Conservation (phyloP, 331 rosid genomes). For the Prunus yedoensis region DNA sequence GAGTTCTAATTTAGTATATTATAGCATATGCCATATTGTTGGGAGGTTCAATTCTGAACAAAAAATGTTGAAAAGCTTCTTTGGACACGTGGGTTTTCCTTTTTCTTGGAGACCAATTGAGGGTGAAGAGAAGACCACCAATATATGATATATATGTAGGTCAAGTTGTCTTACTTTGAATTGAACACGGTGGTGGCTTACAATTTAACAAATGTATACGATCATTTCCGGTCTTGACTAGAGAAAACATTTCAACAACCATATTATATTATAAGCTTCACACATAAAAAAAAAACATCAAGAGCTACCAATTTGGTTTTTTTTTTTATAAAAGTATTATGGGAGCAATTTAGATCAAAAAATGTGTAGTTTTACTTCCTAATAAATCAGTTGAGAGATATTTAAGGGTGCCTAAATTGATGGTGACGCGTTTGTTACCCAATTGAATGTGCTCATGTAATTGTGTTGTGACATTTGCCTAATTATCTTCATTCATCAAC, state of each 20-base stretch:
- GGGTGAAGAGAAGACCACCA: background rate
- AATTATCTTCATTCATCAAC: background rate
- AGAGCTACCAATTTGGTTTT: background rate
- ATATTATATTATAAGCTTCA: background rate
- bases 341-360: too few relatives aligned
- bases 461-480: background rate
- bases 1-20: too few relatives aligned
- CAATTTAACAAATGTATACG: conserved; percentile 1
- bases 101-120: background rate
- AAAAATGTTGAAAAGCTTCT: background rate
- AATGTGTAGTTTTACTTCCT: too few relatives aligned
- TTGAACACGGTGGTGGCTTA: background rate
- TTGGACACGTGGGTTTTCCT: conserved; percentile 1
- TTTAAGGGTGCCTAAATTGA: conserved; percentile 4
- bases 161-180: conserved; percentile 14
- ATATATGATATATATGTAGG: background rate
- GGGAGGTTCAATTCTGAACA: too few relatives aligned
- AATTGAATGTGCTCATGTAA: background rate
- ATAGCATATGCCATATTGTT: too few relatives aligned
- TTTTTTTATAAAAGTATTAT: too few relatives aligned
- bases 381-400: background rate
- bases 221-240: background rate
- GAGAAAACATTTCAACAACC: conserved; percentile 6
- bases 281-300: background rate
- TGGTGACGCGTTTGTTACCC: background rate